Evolutionary conservation across 768 basidiomycete genomes (phyloP), one percentile per base, ranked within the genome.

Genomic region (Tricholomella constricta): DNA sequence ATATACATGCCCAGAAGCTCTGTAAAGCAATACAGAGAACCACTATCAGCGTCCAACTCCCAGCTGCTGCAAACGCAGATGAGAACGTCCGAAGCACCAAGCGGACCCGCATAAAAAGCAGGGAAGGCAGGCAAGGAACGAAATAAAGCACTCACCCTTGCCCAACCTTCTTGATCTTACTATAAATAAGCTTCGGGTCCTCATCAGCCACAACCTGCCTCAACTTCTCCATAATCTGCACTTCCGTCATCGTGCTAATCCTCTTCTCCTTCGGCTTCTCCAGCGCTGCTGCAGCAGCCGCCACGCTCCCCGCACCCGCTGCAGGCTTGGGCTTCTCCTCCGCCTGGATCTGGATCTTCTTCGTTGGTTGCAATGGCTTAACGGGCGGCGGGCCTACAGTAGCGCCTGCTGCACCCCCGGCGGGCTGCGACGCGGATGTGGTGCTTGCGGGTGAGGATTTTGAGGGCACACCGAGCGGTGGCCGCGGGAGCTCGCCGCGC

Each of bases 141-240:
- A 38, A 55, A 60, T 37, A 17, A 40, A 56, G 31, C 10, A 79
- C 91, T 69, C 69, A 97, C 94, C 94, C 96, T 70, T 99, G 96
- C 29, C 96, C 96, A 55, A 99, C 93, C 76, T 98, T 99, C 78
- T 92, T 94, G 70, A 98, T 97, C 79, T 97, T 98, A 62, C 88
- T 90, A 71, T 98, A 99, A 17, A 96, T 67, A 60, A 78, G 63
- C 72, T 91, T 94, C 20, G 96, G 96, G 67, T 98, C 96, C 19
- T 92, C 87, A 37, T 82, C 75, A 37, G 80, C 85, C 42, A 98
- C 95, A 1, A 98, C 94, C 58, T 85, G 84, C 58, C 93, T 78
- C 60, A 99, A 76, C 73, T 96, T 97, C 68, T 95, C 92, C 95
- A 98, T 97, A 62, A 98, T 95, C 75, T 99, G 96, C 44, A 88